phyloP scores from a whole-genome alignment of 768 basidiomycete genomes.

The Terana coerulea region DNA sequence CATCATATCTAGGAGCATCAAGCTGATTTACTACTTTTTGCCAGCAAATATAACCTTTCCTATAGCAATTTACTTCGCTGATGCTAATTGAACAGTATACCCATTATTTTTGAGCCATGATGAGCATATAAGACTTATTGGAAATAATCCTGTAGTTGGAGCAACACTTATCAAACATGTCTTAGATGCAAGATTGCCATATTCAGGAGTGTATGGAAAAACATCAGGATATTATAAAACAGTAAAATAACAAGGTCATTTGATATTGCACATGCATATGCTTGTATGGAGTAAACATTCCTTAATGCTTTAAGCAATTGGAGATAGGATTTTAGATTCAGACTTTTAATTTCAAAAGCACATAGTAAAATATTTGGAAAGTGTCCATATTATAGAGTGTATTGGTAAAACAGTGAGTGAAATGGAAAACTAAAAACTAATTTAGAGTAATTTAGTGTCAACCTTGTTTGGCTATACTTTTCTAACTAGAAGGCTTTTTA shows the following conservation, averaged over 20 bases:
- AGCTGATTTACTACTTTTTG: conserved; percentile 35
- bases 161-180: conserved; percentile 27
- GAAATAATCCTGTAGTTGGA: conserved; percentile 28
- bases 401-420: conserved; percentile 19
- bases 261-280: conserved; percentile 19
- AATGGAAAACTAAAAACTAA: too few species aligned
- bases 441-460: too few species aligned
- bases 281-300: conserved; percentile 15
- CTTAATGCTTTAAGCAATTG: conserved; percentile 29
- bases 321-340: conserved; percentile 22
- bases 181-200: conserved; percentile 7
- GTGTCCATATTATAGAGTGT: conserved; percentile 29
- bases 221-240: conserved; percentile 14
- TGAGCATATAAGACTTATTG: conserved; percentile 2
- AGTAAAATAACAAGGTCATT: conserved; percentile 14
- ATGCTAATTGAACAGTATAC: conserved; percentile 12
- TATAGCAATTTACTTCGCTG: conserved; percentile 33
- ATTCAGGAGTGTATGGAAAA: conserved; percentile 12
- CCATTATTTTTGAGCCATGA: neutral
- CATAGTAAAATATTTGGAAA: conserved; percentile 30
- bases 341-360: conserved; percentile 23
- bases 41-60: conserved; percentile 33
- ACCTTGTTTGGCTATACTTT: too few species aligned
- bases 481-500: too few species aligned
- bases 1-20: conserved; percentile 25